Base-by-base conservation (phyloP, 345 rosid genomes). In the Camelina laxa region DNA sequence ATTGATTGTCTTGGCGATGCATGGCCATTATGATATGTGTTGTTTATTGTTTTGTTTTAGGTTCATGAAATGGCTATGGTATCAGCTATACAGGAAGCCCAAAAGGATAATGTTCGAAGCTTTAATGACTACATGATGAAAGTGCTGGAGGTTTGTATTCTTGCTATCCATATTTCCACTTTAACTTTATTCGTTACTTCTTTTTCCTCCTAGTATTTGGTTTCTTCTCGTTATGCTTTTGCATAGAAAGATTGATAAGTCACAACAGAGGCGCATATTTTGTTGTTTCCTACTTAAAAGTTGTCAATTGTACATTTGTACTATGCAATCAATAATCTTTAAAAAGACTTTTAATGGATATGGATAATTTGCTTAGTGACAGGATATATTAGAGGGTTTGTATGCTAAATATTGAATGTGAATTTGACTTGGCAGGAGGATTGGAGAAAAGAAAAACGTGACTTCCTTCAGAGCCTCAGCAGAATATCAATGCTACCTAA, bases 11-110 rank as follows among this genome's bases (percentile, higher is more conserved):
- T 62, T 55, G 30, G 60, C 33, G 0, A 44, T 30, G 50, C 51
- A 45, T 31, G 49, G 69, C 44, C 14, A 14, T 55, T 56, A 22
- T 68, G 48, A 39, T 38, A 27, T 53, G 58, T 3, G 21, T 10
- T 42, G 15, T 45, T 31, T 27, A 33, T 20, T 58, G 7, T 22
- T 41, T 21, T 10, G 10, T 12, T 39, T 6, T 72, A 95, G 99
- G 94, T 95, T 78, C 99, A 89, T 85, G 99, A 92, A 84, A 89
- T 95, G 93, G 93, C 98, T 73, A 88, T 95, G 89, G 96, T 95
- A 36, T 95, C 97, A 47, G 91, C 98, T 66, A 87, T 95, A 71
- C 99, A 95, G 72, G 92, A 92, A 90, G 97, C 98, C 65, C 99
- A 92, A 75, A 90, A 89, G 84, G 99, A 95, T 82, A 95, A 87